phyloP scores from a whole-genome alignment of 2,329 filamentous ascomycete species.

The Lizonia empirigonia region DNA sequence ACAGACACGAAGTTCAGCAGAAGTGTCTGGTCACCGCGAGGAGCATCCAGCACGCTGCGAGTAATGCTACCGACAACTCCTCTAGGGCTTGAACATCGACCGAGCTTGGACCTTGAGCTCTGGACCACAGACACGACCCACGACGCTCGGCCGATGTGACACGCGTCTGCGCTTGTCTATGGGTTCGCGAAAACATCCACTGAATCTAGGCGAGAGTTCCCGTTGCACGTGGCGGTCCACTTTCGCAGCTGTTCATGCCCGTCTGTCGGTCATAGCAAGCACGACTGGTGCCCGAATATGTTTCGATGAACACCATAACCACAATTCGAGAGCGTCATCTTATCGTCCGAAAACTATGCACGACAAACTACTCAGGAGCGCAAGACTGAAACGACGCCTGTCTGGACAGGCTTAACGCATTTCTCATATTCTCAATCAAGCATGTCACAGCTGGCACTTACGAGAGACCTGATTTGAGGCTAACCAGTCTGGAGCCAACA shows the following conservation, averaged over 20 bases:
- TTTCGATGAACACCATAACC: background rate
- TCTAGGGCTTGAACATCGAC: background rate
- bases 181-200: background rate
- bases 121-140: background rate
- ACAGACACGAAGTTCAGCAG: background rate
- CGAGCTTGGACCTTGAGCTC: background rate
- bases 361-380: background rate
- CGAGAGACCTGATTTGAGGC: background rate
- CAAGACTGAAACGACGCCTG: background rate
- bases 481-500: background rate
- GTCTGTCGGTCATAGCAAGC: too few relatives aligned
- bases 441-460: background rate
- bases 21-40: background rate
- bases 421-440: background rate
- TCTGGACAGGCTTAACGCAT: too few relatives aligned
- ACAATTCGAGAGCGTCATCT: background rate
- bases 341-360: background rate
- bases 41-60: background rate
- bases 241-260: background rate
- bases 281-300: too few relatives aligned
- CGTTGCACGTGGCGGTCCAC: background rate
- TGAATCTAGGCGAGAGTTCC: background rate
- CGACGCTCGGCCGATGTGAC: background rate
- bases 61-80: background rate
- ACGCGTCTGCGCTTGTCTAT: constrained; percentile 1